Base-by-base conservation (phyloP, 148 eudicot genomes). In the Drosera capensis region DNA sequence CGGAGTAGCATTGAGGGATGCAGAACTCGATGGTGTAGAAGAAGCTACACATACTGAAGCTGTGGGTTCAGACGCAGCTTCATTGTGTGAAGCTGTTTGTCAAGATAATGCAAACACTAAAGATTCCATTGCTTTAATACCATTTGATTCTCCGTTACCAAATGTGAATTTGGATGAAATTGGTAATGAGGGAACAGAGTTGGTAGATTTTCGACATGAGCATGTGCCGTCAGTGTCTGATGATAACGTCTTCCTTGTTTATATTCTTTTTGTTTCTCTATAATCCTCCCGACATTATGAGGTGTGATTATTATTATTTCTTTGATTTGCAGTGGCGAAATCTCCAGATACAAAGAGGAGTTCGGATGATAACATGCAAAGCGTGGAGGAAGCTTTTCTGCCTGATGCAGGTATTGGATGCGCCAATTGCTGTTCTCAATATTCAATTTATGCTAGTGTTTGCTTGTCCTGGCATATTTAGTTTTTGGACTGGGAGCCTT, bases 231-330 rank as follows among this genome's bases (percentile, higher is more conserved):
- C 54, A 23, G 65, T 59, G 29, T 23, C 50, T 20, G 51, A 46
- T 24, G 73, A 80, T 84, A 57, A 48, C 19, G 42, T 20, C 42
- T 43, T 57, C 24, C 23, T 20, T 35, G 15, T 46, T 7, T 46
- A 20, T 40, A 20, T 5, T 3, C 17, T 44, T 38, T 14, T 36
- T 49, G 16, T 19, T 35, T 20, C 9, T 42, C 38, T 11, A 4
- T 5, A 9, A 2, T 11, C n/a, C 13, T 15, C 38, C n/a, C 38
- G n/a, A 9, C 38, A 9, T 34, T 15, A 11, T 3, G 2, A 11
- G 13, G 38, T 5, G n/a, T 2, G n/a, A 13, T 34, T 11, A 11
- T 34, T 34, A 9, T 5, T 3, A 9, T 5, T 15, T 34, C 13
- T 5, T 13, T 13, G 3, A 34, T 34, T 34, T 34, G 14, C 38